A percentile compares a stretch with the other conserved stretches of the same genome.
phyloP scores from a whole-genome alignment of 2,329 filamentous ascomycete genomes.

The Ceratocystis variospora region DNA sequence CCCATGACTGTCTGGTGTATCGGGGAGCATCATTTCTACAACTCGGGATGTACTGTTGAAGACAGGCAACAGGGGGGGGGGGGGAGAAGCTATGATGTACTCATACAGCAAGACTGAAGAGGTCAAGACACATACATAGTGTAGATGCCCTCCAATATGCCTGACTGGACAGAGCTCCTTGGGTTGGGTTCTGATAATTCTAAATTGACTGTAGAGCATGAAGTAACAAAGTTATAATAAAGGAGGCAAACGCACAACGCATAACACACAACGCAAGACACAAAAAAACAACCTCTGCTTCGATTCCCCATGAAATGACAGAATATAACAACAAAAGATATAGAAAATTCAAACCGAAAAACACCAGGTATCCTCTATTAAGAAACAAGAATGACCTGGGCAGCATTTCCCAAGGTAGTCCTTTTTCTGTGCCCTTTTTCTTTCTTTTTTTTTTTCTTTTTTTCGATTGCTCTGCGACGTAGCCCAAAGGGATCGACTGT shows the following conservation, averaged over 20 bases:
- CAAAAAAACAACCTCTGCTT: not conserved
- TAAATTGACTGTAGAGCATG: not conserved
- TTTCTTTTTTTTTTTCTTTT: not conserved
- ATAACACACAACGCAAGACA: not conserved
- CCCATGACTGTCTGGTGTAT: too few species aligned
- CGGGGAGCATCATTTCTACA: too few species aligned
- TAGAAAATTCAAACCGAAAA: not conserved
- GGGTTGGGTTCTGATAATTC: not conserved
- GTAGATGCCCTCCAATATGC: too few species aligned
- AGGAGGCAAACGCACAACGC: not conserved
- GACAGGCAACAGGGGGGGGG: too few species aligned
- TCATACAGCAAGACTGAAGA: too few species aligned
- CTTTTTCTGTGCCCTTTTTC: not conserved
- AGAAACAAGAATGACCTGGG: constrained; percentile 10
- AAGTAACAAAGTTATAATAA: not conserved
- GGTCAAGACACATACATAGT: too few species aligned
- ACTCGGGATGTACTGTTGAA: too few species aligned
- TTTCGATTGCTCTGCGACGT: not conserved
- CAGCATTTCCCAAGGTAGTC: too few species aligned
- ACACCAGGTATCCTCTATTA: not conserved
- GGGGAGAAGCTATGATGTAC: too few species aligned
- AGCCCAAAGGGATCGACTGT: not conserved
- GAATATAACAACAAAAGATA: constrained; percentile 8
- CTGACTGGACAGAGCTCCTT: not conserved
- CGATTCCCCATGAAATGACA: constrained; percentile 3